Evolutionary conservation across 352 stramenopile species (phyloP).

Genomic region (Phytophthora idaei): DNA sequence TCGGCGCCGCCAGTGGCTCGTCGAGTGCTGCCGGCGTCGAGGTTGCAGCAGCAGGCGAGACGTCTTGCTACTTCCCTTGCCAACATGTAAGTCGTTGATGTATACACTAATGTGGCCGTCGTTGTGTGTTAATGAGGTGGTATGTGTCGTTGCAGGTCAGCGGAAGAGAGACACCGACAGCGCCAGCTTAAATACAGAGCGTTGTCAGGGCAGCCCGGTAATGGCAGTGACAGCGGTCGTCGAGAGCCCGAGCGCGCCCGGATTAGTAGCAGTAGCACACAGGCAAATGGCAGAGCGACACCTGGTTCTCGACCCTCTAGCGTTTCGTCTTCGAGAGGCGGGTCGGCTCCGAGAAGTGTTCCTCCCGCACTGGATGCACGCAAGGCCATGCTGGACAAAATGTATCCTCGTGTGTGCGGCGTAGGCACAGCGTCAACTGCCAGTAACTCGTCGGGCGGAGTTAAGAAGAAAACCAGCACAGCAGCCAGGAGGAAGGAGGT

Average conservation of each 20-base stretch:
- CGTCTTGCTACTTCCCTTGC: constrained; percentile 21
- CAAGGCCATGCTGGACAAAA: constrained; percentile 79
- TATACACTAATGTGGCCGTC: background rate
- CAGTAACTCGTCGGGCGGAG: constrained; percentile 26
- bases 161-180: constrained; percentile 62
- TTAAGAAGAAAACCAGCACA: constrained; percentile 38
- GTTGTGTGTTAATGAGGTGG: constrained; percentile 16
- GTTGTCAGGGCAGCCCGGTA: constrained; percentile 33
- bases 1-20: constrained; percentile 38
- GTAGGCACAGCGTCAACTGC: constrained; percentile 30
- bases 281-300: constrained; percentile 16
- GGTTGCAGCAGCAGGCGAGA: constrained; percentile 24
- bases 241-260: constrained; percentile 26
- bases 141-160: constrained; percentile 36
- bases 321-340: constrained; percentile 23
- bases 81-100: constrained; percentile 35
- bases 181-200: constrained; percentile 52
- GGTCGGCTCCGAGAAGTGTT: constrained; percentile 15
- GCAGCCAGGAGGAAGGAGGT: constrained; percentile 50
- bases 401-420: constrained; percentile 81
- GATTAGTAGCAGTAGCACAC: constrained; percentile 26
- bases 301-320: constrained; percentile 34
- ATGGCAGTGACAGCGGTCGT: constrained; percentile 14
- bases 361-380: constrained; percentile 37
- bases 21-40: constrained; percentile 31